Evolutionary conservation across 768 basidiomycete genomes (phyloP).

Genomic region (Phylloporus sp.): DNA sequence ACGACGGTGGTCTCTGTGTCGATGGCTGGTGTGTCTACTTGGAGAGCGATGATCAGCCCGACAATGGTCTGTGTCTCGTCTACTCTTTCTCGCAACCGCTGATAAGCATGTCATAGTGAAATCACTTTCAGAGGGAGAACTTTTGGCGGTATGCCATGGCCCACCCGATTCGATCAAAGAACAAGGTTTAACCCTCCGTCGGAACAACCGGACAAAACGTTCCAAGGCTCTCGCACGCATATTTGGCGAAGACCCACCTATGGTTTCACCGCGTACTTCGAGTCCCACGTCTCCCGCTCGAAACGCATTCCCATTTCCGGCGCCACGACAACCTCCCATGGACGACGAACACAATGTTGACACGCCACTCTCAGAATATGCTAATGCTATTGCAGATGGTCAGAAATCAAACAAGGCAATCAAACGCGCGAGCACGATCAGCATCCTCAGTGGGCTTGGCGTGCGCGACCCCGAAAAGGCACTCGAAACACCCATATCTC

Average conservation of each 20-base stretch:
- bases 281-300: conserved; percentile 36
- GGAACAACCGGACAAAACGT: conserved; percentile 40
- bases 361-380: conserved; percentile 28
- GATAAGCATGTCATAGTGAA: conserved; percentile 42
- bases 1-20: conserved; percentile 72
- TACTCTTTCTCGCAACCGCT: not conserved
- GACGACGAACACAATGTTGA: conserved; percentile 41
- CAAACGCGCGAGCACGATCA: conserved; percentile 92
- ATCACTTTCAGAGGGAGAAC: conserved; percentile 75
- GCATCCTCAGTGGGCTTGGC: conserved; percentile 90
- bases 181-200: conserved; percentile 71
- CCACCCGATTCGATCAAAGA: conserved; percentile 77
- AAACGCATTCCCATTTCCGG: conserved; percentile 9
- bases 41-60: conserved; percentile 52
- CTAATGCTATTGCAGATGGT: conserved; percentile 26
- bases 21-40: conserved; percentile 90
- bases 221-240: conserved; percentile 42
- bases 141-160: conserved; percentile 80
- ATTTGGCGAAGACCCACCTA: conserved; percentile 44
- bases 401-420: conserved; percentile 24
- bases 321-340: conserved; percentile 10
- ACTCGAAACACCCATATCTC: conserved; percentile 54
- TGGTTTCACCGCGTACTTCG: conserved; percentile 19
- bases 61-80: conserved; percentile 40
- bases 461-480: conserved; percentile 74